These are phyloP conservation scores for Grigorovia humatica DNA, from an alignment of 805 yeast genomes.

Conservation along the genomic window DNA sequence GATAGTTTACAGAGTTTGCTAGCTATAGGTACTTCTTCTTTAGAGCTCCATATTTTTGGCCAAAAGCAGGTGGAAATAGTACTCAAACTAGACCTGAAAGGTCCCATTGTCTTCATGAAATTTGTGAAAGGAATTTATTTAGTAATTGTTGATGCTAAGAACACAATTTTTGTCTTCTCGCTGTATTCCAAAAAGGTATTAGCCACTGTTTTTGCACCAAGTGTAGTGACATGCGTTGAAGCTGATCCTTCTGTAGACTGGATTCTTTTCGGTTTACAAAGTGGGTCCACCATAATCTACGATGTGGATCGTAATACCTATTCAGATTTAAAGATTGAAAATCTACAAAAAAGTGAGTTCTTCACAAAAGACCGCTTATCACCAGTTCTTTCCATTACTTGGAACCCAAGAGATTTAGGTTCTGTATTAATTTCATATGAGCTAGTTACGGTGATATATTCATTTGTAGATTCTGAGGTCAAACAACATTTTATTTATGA, in stretches of 20 bases:
- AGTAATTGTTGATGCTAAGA: constrained; percentile 55
- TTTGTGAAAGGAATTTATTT: constrained; percentile 77
- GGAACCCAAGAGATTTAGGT: constrained; percentile 89
- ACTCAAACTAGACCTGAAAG: constrained; percentile 41
- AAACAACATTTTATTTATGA: constrained; percentile 49
- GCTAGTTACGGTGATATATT: constrained; percentile 58
- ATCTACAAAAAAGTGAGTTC: constrained; percentile 51
- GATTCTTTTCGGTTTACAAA: constrained; percentile 68
- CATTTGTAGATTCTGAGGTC: constrained; percentile 50
- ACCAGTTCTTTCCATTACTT: constrained; percentile 53
- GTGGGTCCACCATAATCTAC: constrained; percentile 60
- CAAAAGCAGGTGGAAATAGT: constrained; percentile 68
- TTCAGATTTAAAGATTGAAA: constrained; percentile 58
- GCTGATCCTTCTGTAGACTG: constrained; percentile 86
- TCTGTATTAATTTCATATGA: constrained; percentile 63
- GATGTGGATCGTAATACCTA: constrained; percentile 71
- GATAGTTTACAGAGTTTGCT: constrained; percentile 84
- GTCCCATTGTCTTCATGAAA: constrained; percentile 43
- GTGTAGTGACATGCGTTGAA: constrained; percentile 56
- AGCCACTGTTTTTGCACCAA: constrained; percentile 51
- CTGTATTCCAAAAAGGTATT: constrained; percentile 52
- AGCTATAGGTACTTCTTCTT: constrained; percentile 64
- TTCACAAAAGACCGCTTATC: constrained; percentile 50
- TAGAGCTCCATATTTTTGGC: constrained; percentile 74
- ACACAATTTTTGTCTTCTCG: constrained; percentile 59